Evolutionary conservation across 2,329 filamentous ascomycete species (phyloP), one percentile per base, ranked within the genome.

Genomic region (Pseudofabraea citricarpa): DNA sequence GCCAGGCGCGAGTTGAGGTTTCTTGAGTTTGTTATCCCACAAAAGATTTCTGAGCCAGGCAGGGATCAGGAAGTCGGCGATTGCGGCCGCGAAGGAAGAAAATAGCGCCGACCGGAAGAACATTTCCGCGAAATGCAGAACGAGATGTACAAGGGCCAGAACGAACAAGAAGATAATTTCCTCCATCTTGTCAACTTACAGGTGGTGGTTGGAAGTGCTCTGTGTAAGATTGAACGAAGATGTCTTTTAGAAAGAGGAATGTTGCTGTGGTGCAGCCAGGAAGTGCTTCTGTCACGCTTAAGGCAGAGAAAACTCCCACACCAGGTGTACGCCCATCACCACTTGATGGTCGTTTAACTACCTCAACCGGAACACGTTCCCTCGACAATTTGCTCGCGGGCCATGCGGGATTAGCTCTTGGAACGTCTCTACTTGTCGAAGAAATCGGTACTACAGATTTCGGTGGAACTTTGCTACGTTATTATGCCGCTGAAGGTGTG

Each of bases 391-490:
- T 95, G 15, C 72, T 98, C 1, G 89, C 89, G 31, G 90, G 91
- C 0, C 91, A 97, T 67, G 79, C 83, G 4, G 93, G 93, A 0
- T 71, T 97, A 4, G 81, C 87, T 0, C 72, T 97, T 6, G 93
- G 93, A 0, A 88, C 80, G 15, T 87, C 83, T 1, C 60, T 97
- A 1, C 67, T 98, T 5, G 70, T 96, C 23, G 87, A 91, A 60
- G 93, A 98, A 58, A 85, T 82, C 45, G 91, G 91, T 0, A 95
- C 91, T 1, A 98, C 93, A 0, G 93, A 98, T 63, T 98, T 95
- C 68, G 83, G 87, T 0, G 88, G 90, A 2, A 79, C 87, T 20
- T 68, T 97, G 45, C 67, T 96, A 35, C 79, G 87, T 43, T 96
- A 93, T 63, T 98, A 89, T 66, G 91, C 90, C 1, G 90, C 91